Percentiles rank a stretch among this genome's conserved stretches.
phyloP scores from a whole-genome alignment of 2,329 filamentous ascomycete genomes.

The Monilinia laxa region DNA sequence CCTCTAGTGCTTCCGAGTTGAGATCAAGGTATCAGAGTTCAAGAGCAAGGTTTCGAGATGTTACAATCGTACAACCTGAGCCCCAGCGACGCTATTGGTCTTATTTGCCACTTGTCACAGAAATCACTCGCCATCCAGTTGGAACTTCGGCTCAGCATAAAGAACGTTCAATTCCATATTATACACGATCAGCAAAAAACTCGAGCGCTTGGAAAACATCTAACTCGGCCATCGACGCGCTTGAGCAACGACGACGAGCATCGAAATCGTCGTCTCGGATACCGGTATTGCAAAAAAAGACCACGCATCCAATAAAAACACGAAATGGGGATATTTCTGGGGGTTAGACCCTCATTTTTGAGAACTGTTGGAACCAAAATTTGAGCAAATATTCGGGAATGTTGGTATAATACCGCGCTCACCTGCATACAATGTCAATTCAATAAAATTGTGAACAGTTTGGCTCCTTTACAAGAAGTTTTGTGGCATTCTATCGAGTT shows the following conservation, averaged over 20 bases:
- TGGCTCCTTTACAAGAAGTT: too few species aligned
- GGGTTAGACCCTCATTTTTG: too few species aligned
- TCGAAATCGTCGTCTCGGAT: not conserved
- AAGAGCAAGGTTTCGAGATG: not conserved
- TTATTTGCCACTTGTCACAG: not conserved
- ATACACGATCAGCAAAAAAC: not conserved
- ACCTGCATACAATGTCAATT: too few species aligned
- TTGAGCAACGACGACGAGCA: not conserved
- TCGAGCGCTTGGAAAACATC: not conserved
- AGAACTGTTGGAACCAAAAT: too few species aligned
- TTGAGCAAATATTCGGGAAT: too few species aligned
- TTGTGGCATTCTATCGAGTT: too few species aligned
- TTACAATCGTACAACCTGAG: not conserved
- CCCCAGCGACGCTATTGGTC: not conserved
- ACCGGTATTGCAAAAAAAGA: not conserved
- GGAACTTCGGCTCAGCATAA: not conserved
- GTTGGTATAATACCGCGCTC: too few species aligned
- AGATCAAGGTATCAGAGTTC: not conserved
- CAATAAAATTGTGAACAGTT: too few species aligned
- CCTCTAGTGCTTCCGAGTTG: not conserved
- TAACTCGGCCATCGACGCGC: not conserved
- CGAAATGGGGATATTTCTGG: not conserved
- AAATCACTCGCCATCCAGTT: not conserved
- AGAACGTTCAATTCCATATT: not conserved
- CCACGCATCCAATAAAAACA: not conserved